Evolutionary conservation across 176 grass and related monocot species (phyloP).

Genomic region (Triticum dicoccoides): DNA sequence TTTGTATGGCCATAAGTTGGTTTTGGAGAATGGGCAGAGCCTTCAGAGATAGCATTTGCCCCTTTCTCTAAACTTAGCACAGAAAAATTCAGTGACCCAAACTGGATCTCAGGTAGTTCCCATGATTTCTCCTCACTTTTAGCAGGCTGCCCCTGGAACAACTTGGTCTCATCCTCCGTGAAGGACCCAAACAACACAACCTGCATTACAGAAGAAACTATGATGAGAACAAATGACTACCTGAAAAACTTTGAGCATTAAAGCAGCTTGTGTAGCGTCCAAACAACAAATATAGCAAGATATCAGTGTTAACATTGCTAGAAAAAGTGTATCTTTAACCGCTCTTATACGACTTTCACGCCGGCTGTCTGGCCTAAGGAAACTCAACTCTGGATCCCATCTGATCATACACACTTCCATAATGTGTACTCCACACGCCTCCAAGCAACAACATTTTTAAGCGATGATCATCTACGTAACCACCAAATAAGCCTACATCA

Average conservation of each 20-base stretch:
- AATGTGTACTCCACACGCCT: not conserved
- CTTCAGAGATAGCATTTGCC: conserved; percentile 26
- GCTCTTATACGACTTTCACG: not conserved
- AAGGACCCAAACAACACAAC: conserved; percentile 76
- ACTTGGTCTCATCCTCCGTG: conserved; percentile 72
- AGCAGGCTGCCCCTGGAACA: conserved; percentile 41
- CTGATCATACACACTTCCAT: not conserved
- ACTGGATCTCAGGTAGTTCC: conserved; percentile 55
- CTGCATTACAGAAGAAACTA: conserved; percentile 36
- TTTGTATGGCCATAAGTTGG: conserved; percentile 24
- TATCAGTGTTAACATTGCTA: not conserved
- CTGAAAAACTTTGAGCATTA: not conserved
- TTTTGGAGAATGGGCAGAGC: conserved; percentile 35
- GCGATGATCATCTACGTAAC: not conserved
- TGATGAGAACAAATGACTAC: not conserved
- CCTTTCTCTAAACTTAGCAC: conserved; percentile 38
- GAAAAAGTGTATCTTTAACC: not conserved
- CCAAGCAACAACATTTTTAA: not conserved
- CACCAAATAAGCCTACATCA: not conserved
- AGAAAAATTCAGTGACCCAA: conserved; percentile 68
- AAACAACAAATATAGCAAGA: not conserved
- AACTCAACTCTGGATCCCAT: not conserved
- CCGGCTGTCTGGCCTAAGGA: not conserved
- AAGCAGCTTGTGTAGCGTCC: not conserved
- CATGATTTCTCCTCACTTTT: conserved; percentile 26